Percentiles rank a stretch among this genome's conserved stretches.
Evolutionary conservation across 2,329 filamentous ascomycete genomes (phyloP).

Genomic region (Fusarium dlaminii): DNA sequence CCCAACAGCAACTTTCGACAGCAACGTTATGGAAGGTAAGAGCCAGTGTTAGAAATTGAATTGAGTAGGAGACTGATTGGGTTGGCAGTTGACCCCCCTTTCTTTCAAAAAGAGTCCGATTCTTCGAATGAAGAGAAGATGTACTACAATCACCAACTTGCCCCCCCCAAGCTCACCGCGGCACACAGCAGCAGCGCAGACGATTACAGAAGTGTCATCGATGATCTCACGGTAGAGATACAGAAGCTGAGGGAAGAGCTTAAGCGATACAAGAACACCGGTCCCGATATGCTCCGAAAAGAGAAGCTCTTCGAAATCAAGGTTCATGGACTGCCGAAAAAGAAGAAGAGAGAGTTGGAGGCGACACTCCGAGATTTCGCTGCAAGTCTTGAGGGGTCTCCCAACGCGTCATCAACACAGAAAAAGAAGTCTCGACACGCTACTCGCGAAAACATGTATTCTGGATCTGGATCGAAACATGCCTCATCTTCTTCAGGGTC

Average conservation of each 20-base stretch:
- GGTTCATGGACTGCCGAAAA: slow-evolving; percentile 75
- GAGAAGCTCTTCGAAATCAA: slow-evolving; percentile 88
- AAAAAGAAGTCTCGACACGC: slow-evolving; percentile 54
- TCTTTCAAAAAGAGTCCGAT: slow-evolving; percentile 63
- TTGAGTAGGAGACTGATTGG: neutral
- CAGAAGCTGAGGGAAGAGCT: slow-evolving; percentile 79
- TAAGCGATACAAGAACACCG: slow-evolving; percentile 74
- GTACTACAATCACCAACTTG: slow-evolving; percentile 37
- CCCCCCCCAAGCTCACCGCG: slow-evolving; percentile 44
- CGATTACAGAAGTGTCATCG: slow-evolving; percentile 84
- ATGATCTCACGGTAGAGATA: slow-evolving; percentile 87
- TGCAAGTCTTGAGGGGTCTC: slow-evolving; percentile 65
- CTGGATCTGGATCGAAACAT: slow-evolving; percentile 59
- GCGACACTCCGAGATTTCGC: slow-evolving; percentile 77
- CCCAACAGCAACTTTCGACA: slow-evolving; percentile 54
- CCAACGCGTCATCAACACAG: slow-evolving; percentile 52
- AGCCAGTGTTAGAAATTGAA: neutral
- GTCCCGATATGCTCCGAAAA: slow-evolving; percentile 72
- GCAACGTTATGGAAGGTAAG: slow-evolving; percentile 59
- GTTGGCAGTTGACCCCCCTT: slow-evolving; percentile 60
- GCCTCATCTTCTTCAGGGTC: slow-evolving; percentile 63
- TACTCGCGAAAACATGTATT: slow-evolving; percentile 52
- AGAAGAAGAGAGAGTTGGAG: slow-evolving; percentile 81
- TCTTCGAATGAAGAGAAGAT: slow-evolving; percentile 59
- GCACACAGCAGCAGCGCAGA: slow-evolving; percentile 71